Base-by-base conservation (phyloP, 768 basidiomycete species). In the Steccherinum ochraceum region DNA sequence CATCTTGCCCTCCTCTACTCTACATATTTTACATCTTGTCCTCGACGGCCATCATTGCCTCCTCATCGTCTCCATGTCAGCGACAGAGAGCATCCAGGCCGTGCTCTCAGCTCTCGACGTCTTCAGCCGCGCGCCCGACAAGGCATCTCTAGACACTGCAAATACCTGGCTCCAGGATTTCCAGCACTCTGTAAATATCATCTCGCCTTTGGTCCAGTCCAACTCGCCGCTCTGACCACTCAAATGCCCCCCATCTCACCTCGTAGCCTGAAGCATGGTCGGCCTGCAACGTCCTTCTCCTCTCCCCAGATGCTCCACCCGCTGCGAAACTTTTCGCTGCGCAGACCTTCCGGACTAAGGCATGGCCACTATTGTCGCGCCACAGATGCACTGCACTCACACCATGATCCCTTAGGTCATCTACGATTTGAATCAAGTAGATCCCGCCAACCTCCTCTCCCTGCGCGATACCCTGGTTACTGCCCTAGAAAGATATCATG, bases 131-230 rank as follows among this genome's bases (percentile, higher is more conserved):
- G 84, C 85, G 48, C 89, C 95, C 25, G 89, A 95, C 75, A 86
- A 89, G 61, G 68, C 69, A 13, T 83, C 90, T 16, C 77, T 96
- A 57, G 88, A 90, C 58, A 79, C 78, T 58, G 95, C 93, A 58
- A 97, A 96, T 72, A 72, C 82, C 58, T 97, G 93, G 93, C 84
- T 99, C 56, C 88, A 93, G 73, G 93, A 94, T 69, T 99, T 98
- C 68, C 95, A 99, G 75, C 94, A 97, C 77, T 94, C 92, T 76
- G 95, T 97, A 84, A 87, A 83, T 88, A 76, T 73, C 74, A 71
- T 82, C 81, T 83, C 81, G 76, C 79, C 77, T 81, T 70, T 80
- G 78, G 81, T 62, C 65, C 64, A 58, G 73, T 77, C 75, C 69
- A 74, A 61, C n/a, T 75, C 78, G 69, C 53, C 59, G 75, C 75